Conservation (phyloP, 352 stramenopile genomes). For the Phytopythium ostracodes region DNA sequence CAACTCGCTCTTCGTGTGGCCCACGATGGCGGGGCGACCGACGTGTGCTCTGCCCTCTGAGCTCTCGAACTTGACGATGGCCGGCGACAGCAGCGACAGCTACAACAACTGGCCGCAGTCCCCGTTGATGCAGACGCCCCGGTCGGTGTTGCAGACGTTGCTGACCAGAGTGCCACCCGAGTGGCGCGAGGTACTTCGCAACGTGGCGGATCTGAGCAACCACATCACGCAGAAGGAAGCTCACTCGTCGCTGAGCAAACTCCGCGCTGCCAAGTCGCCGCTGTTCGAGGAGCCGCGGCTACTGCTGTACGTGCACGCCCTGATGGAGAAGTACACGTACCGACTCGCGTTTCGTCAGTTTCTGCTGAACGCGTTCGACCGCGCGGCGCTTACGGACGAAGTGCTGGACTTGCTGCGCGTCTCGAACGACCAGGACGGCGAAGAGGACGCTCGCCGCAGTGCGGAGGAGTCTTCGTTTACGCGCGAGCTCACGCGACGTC, state of each 20-base stretch:
- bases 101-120: slow-evolving; percentile 7
- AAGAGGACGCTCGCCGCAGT: background rate
- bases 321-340: slow-evolving; percentile 86
- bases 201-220: slow-evolving; percentile 83
- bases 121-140: slow-evolving; percentile 56
- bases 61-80: background rate
- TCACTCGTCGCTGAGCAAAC: slow-evolving; percentile 79
- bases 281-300: slow-evolving; percentile 85
- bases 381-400: slow-evolving; percentile 64
- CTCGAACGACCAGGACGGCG: slow-evolving; percentile 25
- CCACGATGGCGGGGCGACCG: slow-evolving; percentile 16
- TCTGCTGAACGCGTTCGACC: slow-evolving; percentile 83
- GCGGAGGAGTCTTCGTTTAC: slow-evolving; percentile 17
- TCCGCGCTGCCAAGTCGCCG: slow-evolving; percentile 58
- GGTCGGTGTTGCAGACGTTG: slow-evolving; percentile 55
- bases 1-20: slow-evolving; percentile 81
- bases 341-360: slow-evolving; percentile 82
- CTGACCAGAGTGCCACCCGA: slow-evolving; percentile 65
- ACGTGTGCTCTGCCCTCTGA: background rate
- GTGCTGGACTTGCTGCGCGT: slow-evolving; percentile 63
- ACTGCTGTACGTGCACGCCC: slow-evolving; percentile 73
- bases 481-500: slow-evolving; percentile 53
- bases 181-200: slow-evolving; percentile 73
- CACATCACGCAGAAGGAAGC: slow-evolving; percentile 90
- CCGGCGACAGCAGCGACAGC: slow-evolving; percentile 3